Evolutionary conservation across 2,329 filamentous ascomycete genomes (phyloP), one percentile per base, ranked within the genome.

Genomic region (Phialocephala subalpina): DNA sequence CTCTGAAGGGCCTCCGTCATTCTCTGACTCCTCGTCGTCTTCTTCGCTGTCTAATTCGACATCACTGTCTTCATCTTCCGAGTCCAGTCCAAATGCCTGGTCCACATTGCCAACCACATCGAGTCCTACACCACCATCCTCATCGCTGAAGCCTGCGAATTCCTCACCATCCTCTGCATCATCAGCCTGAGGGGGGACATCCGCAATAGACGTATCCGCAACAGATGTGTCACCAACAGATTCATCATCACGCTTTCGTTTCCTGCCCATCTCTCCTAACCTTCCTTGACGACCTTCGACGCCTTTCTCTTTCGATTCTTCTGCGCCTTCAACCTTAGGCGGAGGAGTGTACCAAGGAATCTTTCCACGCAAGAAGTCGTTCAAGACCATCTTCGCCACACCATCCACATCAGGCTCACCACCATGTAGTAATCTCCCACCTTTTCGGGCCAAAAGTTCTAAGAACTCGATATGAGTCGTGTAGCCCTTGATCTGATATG

Each of bases 331-430:
- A 3, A 79, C 76, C 16, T 84, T 80, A 1, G 94, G 93, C 11
- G 94, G 90, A 9, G 93, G 89, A 0, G 92, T 96, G 76, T 94
- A 99, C 96, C 97, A 99, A 1, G 96, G 96, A 29, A 98, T 92
- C 80, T 95, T 97, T 64, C 96, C 96, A 69, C 96, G 84, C 75
- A 98, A 87, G 77, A 98, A 99, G 76, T 99, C 96, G 74, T 97
- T 98, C 66, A 99, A 82, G 0, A 99, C 92, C 89, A 97, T 97
- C 80, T 97, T 97, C 1, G 96, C 96, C 57, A 97, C 94, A 73
- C 94, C 94, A 74, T 98, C 95, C 63, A 97, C 82, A 78, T 99
- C 96, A 3, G 95, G 92, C 78, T 98, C 96, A n/a, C 95, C 96
- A 65, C 93, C 95, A 77, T 93, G 94, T 18, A 98, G 82, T 22